These are phyloP conservation scores for Irpex rosettiformis DNA, from an alignment of 1,284 basidiomycete genomes.

Conservation along the genomic window DNA sequence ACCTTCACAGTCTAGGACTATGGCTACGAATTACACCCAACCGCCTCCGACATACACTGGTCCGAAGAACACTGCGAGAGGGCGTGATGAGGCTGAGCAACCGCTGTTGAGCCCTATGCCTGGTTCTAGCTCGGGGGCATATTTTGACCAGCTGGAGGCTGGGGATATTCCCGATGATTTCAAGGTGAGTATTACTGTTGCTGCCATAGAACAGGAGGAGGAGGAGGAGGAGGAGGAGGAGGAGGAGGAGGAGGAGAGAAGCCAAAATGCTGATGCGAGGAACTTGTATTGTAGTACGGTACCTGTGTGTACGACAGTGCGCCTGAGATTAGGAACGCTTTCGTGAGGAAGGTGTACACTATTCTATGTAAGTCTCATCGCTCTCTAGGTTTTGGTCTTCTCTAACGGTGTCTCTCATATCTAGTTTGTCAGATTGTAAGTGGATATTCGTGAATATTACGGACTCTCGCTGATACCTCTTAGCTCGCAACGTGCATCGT, in stretches of 20 bases:
- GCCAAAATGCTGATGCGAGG: slow-evolving; percentile 13
- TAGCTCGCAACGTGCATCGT: slow-evolving; percentile 71
- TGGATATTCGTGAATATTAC: too few relatives aligned
- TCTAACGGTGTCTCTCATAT: slow-evolving; percentile 10
- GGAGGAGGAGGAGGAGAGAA: too few relatives aligned
- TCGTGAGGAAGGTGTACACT: slow-evolving; percentile 78
- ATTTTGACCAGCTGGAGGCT: slow-evolving; percentile 65
- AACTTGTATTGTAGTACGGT: slow-evolving; percentile 66
- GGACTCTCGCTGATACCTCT: neutral
- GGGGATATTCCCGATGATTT: slow-evolving; percentile 81
- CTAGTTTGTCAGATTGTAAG: slow-evolving; percentile 56
- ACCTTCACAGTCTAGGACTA: slow-evolving; percentile 12
- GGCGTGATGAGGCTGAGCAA: slow-evolving; percentile 32
- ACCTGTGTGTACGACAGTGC: slow-evolving; percentile 73
- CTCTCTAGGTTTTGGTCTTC: slow-evolving; percentile 1
- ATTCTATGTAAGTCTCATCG: slow-evolving; percentile 61
- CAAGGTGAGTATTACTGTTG: slow-evolving; percentile 48
- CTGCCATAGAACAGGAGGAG: slow-evolving; percentile 1
- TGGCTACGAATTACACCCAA: slow-evolving; percentile 22
- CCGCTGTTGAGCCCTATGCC: slow-evolving; percentile 44
- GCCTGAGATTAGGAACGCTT: slow-evolving; percentile 67
- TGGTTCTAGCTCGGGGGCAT: slow-evolving; percentile 39
- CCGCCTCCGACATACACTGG: slow-evolving; percentile 28
- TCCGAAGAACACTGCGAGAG: slow-evolving; percentile 13
- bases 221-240: too few relatives aligned